Base-by-base conservation (phyloP, 495 filamentous ascomycete genomes). In the Chaetomium cochliodes region DNA sequence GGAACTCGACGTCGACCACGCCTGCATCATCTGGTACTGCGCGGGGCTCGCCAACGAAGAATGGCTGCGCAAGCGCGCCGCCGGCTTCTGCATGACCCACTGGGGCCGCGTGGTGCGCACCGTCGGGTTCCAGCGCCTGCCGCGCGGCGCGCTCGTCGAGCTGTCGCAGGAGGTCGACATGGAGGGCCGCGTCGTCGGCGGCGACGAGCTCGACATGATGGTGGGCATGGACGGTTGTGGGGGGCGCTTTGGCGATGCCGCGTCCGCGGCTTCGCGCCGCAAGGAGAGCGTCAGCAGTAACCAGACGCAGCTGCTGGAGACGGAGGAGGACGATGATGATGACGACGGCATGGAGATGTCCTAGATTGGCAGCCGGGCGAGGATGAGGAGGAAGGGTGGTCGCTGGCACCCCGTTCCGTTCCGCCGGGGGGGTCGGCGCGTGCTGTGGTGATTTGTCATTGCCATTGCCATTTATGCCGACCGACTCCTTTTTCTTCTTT, bases 101-200 rank as follows among this genome's bases (percentile, higher is more conserved):
- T 98, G 96, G 96, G 94, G 94, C 56, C 88, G 96, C 33, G 85
- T 98, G 22, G 93, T 97, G 23, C 87, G 96, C 50, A 97, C 93
- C 0, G 81, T 84, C 22, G 93, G 90, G 0, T 98, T 98, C 80
- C 85, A 88, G 69, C 86, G 86, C 54, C 80, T 98, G 50, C 89
- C 86, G 58, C 87, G 90, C 51, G 76, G 82, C 42, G 90, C 90
- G 58, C 79, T 97, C 46, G 87, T 97, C 54, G 92, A 96, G 69
- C 81, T 98, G n/a, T 94, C 90, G 61, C 91, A 94, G 72, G 92
- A 96, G 68, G 88, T 96, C 28, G 96, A 98, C 73, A 87, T 86
- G 65, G 94, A 98, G 65, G 92, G 92, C 44, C 82, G 94, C 15
- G 90, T 98, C 20, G 80, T 97, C 25, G 88, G 87, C 30, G 93